A percentile compares a stretch with the other conserved stretches of the same genome.
Conservation (phyloP, 2,329 filamentous ascomycete species). For the Xylariaceae sp. region DNA sequence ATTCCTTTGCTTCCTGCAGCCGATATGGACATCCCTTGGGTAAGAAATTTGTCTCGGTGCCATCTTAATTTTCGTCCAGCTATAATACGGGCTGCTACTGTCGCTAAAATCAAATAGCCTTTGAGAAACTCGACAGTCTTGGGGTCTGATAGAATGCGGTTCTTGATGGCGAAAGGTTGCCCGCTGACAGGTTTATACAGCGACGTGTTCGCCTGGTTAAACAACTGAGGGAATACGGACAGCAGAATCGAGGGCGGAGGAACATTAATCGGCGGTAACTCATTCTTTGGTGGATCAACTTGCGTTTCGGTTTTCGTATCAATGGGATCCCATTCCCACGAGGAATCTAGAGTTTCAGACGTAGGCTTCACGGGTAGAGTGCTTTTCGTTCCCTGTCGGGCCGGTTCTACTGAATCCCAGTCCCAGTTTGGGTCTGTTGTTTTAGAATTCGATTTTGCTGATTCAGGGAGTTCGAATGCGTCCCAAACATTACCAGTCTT, state of each 20-base stretch:
- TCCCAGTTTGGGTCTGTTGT: conserved; percentile 32
- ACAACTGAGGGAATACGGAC: conserved; percentile 71
- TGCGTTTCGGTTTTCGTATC: conserved; percentile 36
- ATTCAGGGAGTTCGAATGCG: conserved; percentile 48
- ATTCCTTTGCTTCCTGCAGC: conserved; percentile 78
- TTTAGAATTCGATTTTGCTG: conserved; percentile 20
- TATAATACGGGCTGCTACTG: conserved; percentile 77
- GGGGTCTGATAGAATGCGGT: conserved; percentile 65
- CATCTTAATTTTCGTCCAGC: conserved; percentile 84
- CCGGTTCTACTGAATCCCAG: conserved; percentile 32
- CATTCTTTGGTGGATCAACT: conserved; percentile 33
- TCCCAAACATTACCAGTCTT: conserved; percentile 52
- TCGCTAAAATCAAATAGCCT: conserved; percentile 64
- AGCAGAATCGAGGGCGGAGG: conserved; percentile 86
- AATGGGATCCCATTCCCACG: conserved; percentile 56
- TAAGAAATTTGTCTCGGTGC: conserved; percentile 84
- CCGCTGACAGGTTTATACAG: conserved; percentile 68
- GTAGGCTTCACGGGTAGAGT: not conserved
- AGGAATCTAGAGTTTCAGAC: conserved; percentile 20
- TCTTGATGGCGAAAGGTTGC: conserved; percentile 60
- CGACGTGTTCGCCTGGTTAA: conserved; percentile 64
- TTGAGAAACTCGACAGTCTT: conserved; percentile 65
- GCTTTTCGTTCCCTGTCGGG: conserved; percentile 15
- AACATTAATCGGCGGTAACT: conserved; percentile 76
- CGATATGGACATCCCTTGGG: conserved; percentile 88